Evolutionary conservation across 2,329 filamentous ascomycete genomes (phyloP).

Genomic region (Rhinocladiella similis): DNA sequence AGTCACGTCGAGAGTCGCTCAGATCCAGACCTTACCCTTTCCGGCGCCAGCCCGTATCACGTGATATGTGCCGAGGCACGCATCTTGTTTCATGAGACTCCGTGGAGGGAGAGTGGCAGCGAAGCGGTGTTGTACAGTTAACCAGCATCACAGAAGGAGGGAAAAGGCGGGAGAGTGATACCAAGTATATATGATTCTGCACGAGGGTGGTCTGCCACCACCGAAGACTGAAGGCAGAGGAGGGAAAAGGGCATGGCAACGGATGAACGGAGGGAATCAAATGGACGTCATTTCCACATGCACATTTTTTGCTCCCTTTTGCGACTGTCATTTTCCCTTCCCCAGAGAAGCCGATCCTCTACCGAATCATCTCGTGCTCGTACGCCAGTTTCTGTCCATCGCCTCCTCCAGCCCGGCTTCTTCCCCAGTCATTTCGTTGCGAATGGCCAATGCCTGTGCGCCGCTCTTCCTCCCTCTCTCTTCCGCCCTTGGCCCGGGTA

Average conservation of each 20-base stretch:
- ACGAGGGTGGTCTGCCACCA: neutral
- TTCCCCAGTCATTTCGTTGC: conserved; percentile 10
- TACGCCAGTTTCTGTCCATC: neutral
- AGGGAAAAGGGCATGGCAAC: neutral
- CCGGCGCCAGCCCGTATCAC: neutral
- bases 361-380: conserved; percentile 11
- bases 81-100: neutral
- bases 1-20: neutral
- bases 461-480: conserved; percentile 11
- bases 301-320: neutral
- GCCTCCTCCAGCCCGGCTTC: conserved; percentile 20
- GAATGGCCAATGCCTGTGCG: conserved; percentile 11
- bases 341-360: conserved; percentile 21
- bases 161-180: too few relatives aligned
- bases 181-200: too few relatives aligned
- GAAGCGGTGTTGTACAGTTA: neutral
- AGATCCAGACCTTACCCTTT: neutral
- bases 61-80: conserved; percentile 7
- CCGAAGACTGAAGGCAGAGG: neutral
- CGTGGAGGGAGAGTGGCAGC: neutral
- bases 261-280: conserved; percentile 14
- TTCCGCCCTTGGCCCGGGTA: neutral
- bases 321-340: conserved; percentile 3
- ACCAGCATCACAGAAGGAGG: too few relatives aligned
- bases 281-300: conserved; percentile 16